A percentile compares a stretch with the other conserved stretches of the same genome.
phyloP scores from a whole-genome alignment of 495 filamentous ascomycete species.

The Oleoguttula mirabilis region DNA sequence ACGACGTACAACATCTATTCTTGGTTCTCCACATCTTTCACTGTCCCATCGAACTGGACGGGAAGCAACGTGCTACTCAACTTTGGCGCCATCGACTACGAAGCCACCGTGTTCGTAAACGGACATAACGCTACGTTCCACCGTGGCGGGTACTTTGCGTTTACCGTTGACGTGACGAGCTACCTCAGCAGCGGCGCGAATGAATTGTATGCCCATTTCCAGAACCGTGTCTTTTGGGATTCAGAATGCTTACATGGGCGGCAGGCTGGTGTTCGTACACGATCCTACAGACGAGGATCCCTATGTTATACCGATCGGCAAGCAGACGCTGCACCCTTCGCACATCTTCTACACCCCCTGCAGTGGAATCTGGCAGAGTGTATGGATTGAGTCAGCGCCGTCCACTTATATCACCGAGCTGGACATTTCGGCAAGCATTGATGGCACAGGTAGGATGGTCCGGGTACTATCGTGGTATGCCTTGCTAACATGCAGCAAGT shows the following conservation, averaged over 20 bases:
- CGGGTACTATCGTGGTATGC: neutral
- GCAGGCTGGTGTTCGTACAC: conserved; percentile 47
- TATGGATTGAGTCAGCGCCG: conserved; percentile 54
- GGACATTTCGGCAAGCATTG: conserved; percentile 45
- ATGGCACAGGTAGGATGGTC: conserved; percentile 42
- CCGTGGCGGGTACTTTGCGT: conserved; percentile 51
- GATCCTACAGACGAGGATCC: conserved; percentile 49
- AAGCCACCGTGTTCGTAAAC: conserved; percentile 54
- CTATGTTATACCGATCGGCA: conserved; percentile 50
- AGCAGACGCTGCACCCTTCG: conserved; percentile 44
- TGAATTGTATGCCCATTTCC: conserved; percentile 36
- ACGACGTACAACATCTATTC: conserved; percentile 38
- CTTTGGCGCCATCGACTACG: conserved; percentile 58
- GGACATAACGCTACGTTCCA: conserved; percentile 42
- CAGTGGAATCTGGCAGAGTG: conserved; percentile 57
- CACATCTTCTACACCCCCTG: conserved; percentile 63
- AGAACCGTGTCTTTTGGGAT: neutral
- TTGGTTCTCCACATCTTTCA: conserved; percentile 50
- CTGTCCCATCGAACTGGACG: conserved; percentile 37
- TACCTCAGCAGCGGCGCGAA: conserved; percentile 37
- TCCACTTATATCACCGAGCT: conserved; percentile 42
- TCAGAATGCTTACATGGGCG: neutral
- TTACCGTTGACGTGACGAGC: conserved; percentile 46
- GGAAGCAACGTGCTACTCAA: conserved; percentile 42
- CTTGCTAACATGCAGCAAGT: conserved; percentile 10